Evolutionary conservation across 1,284 basidiomycete genomes (phyloP).

Genomic region (Coriolopsis trogii): DNA sequence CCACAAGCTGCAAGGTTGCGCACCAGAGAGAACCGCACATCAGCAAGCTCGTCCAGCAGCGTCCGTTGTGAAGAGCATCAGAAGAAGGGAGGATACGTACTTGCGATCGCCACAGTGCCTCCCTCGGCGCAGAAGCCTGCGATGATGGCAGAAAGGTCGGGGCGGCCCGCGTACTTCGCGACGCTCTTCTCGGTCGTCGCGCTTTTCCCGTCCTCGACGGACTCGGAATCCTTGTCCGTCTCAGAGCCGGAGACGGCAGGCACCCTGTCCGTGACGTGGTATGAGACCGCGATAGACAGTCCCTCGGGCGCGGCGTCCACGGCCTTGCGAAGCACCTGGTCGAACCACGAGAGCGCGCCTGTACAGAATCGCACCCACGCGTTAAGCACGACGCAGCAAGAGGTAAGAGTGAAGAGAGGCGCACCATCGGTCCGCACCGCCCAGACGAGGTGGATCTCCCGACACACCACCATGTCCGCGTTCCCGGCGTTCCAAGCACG

Average conservation of each 20-base stretch:
- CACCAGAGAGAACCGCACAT: too few relatives aligned
- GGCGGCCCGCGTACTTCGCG: constrained; percentile 18
- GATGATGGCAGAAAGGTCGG: constrained; percentile 18
- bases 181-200: background rate
- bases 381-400: too few relatives aligned
- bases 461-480: constrained; percentile 8
- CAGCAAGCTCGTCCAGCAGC: too few relatives aligned
- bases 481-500: constrained; percentile 12
- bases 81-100: constrained; percentile 13
- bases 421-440: constrained; percentile 29
- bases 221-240: too few relatives aligned
- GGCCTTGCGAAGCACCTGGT: constrained; percentile 16
- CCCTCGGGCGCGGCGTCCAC: background rate
- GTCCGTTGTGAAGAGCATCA: too few relatives aligned
- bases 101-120: constrained; percentile 26
- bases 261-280: constrained; percentile 1
- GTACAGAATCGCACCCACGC: background rate
- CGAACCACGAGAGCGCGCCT: constrained; percentile 32
- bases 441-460: constrained; percentile 30
- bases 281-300: constrained; percentile 5
- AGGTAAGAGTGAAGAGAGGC: background rate
- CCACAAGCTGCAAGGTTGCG: constrained; percentile 39
- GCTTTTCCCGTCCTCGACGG: background rate
- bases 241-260: too few relatives aligned
- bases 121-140: constrained; percentile 16